Conservation (phyloP, 345 rosid species). For the Citrus maxima region DNA sequence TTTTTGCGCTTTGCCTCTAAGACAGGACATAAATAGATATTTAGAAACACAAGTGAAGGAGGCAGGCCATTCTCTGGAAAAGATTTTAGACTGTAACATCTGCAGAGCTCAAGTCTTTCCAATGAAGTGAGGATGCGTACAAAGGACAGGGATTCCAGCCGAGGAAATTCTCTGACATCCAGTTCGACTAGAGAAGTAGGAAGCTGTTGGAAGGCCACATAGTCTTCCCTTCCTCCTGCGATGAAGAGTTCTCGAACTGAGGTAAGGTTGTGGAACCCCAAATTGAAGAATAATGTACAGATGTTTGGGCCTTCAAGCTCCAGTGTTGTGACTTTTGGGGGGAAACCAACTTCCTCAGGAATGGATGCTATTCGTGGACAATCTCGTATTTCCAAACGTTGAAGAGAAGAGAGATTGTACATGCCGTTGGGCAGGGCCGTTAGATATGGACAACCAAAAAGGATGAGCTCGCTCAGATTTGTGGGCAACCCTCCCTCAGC, state of each 20-base stretch:
- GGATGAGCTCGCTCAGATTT: too few species aligned
- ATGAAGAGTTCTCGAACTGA: too few species aligned
- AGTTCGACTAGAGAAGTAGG: constrained; percentile 8
- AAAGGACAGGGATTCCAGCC: not conserved
- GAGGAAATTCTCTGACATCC: constrained; percentile 3
- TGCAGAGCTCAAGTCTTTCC: not conserved
- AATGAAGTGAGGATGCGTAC: not conserved
- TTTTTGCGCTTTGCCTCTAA: not conserved
- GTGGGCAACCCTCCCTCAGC: too few species aligned
- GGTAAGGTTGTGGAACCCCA: too few species aligned
- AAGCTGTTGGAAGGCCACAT: not conserved
- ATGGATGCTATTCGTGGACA: too few species aligned
- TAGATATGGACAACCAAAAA: accelerated
- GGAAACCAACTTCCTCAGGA: too few species aligned
- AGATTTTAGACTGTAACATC: not conserved
- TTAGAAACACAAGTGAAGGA: not conserved
- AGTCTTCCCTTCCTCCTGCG: accelerated
- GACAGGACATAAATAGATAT: accelerated
- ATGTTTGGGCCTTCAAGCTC: too few species aligned
- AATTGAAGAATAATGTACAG: too few species aligned
- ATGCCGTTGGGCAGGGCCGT: too few species aligned
- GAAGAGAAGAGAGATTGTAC: too few species aligned
- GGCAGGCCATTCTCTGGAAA: not conserved
- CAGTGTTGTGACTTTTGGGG: too few species aligned
- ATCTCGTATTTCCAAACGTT: too few species aligned